Evolutionary conservation across 1,139 yeast genomes (phyloP), one percentile per base, ranked within the genome.

Genomic region (Geotrichum carabidarum): DNA sequence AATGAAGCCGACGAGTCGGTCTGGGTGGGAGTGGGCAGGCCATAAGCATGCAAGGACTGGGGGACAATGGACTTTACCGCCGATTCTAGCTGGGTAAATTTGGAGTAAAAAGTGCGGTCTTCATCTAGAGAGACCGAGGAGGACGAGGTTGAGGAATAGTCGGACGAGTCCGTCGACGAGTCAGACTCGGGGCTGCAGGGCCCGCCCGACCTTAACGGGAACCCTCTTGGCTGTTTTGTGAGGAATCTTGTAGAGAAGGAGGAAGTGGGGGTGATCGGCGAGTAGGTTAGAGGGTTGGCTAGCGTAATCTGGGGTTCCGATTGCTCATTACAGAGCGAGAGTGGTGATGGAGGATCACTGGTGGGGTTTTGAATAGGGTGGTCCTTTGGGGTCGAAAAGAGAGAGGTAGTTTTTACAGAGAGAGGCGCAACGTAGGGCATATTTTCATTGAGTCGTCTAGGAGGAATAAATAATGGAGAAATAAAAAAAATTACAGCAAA

Each of bases 301-400:
- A 30, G 18, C 17, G 53, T 34, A 22, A 54, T 34, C 47, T 49
- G 48, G 48, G 51, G 48, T 31, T 30, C 22, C 37, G 14, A 15
- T 50, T 47, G 31, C 45, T 47, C 40, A 40, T 51, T 2, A 18
- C 15, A 11, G 54, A 55, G 12, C 40, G 43, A 27, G 22, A 36
- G 50, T 46, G 81, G 76, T 34, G 70, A 65, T 42, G 30, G 30
- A 34, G 48, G 22, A 8, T 37, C 38, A 32, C 31, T 17, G 3
- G 48, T 17, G 36, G 40, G 18, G 41, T 41, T 14, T 7, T 30
- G 9, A 15, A 36, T 7, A 5, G 38, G 32, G 8, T 37, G n/a
- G 15, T 32, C 35, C 44, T 8, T 6, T 7, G 68, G 64, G 46
- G 60, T 59, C 55, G 78, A 73, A 59, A 76, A 72, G 73, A 71